A percentile compares a stretch with the other conserved stretches of the same genome.
These are phyloP conservation scores for Nakazawaea molendinolei DNA, from an alignment of 805 yeast species.

Conservation along the genomic window DNA sequence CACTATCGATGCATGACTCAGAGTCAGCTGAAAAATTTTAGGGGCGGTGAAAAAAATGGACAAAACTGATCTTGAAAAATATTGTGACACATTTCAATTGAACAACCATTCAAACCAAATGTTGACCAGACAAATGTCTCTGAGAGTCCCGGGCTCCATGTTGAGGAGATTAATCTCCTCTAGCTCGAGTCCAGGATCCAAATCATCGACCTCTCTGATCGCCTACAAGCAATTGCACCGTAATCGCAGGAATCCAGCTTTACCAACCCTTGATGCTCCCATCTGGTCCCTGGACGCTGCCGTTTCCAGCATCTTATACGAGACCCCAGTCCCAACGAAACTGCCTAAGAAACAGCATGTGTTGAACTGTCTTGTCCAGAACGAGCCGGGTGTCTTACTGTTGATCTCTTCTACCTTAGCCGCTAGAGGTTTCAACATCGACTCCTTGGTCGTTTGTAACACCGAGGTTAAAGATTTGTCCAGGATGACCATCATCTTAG, in stretches of 20 bases:
- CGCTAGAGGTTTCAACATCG: constrained; percentile 97
- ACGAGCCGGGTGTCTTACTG: constrained; percentile 96
- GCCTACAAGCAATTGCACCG: constrained; percentile 91
- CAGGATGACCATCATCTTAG: constrained; percentile 92
- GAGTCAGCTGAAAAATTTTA: no score
- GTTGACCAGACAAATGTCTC: constrained; percentile 1
- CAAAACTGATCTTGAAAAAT: no score
- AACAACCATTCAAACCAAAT: no score
- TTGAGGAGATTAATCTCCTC: constrained; percentile 7
- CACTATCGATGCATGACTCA: background rate
- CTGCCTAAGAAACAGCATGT: constrained; percentile 79
- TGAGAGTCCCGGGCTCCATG: no score
- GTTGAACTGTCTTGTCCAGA: constrained; percentile 93
- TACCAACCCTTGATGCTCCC: constrained; percentile 91
- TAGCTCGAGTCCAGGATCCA: constrained; percentile 5
- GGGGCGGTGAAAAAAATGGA: no score
- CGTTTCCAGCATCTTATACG: constrained; percentile 90
- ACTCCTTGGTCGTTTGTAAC: constrained; percentile 91
- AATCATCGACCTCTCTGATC: constrained; percentile 82
- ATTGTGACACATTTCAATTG: no score
- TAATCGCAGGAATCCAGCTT: constrained; percentile 78
- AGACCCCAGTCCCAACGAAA: constrained; percentile 64
- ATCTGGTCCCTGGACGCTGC: constrained; percentile 96
- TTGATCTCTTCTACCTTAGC: constrained; percentile 93
- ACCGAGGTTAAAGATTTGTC: constrained; percentile 94